Percentiles rank a stretch among this genome's conserved stretches.
phyloP scores from a whole-genome alignment of 495 filamentous ascomycete genomes.

The Eremomyces bilateralis region DNA sequence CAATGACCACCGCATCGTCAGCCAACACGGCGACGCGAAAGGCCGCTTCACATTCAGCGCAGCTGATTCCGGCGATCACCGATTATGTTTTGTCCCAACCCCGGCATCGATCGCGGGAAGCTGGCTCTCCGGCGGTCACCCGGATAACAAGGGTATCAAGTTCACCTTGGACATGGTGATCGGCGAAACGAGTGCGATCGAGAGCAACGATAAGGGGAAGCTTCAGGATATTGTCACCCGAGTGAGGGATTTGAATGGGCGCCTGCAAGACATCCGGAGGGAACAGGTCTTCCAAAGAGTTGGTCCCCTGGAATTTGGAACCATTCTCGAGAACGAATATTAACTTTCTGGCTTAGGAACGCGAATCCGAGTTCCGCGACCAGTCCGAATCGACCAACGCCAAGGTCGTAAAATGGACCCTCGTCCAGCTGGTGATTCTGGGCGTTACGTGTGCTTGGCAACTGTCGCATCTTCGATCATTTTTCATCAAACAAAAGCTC shows the following conservation, averaged over 20 bases:
- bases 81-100: slow-evolving; percentile 75
- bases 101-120: slow-evolving; percentile 33
- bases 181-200: slow-evolving; percentile 86
- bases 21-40: slow-evolving; percentile 48
- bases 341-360: slow-evolving; percentile 39
- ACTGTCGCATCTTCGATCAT: slow-evolving; percentile 76
- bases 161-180: slow-evolving; percentile 63
- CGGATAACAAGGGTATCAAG: slow-evolving; percentile 1
- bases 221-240: slow-evolving; percentile 76
- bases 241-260: slow-evolving; percentile 71
- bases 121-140: slow-evolving; percentile 4
- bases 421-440: slow-evolving; percentile 75
- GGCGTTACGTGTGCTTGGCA: slow-evolving; percentile 93
- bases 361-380: slow-evolving; percentile 93
- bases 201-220: slow-evolving; percentile 85
- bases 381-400: slow-evolving; percentile 87
- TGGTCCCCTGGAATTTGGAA: slow-evolving; percentile 19
- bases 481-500: slow-evolving; percentile 99
- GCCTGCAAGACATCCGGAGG: slow-evolving; percentile 70
- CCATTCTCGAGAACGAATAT: slow-evolving; percentile 2
- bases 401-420: slow-evolving; percentile 81
- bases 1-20: slow-evolving; percentile 90
- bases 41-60: slow-evolving; percentile 95
- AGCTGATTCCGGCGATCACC: slow-evolving; percentile 81
- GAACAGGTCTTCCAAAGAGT: slow-evolving; percentile 96